Conservation (phyloP, 257 asterid genomes). For the Verbena officinalis region DNA sequence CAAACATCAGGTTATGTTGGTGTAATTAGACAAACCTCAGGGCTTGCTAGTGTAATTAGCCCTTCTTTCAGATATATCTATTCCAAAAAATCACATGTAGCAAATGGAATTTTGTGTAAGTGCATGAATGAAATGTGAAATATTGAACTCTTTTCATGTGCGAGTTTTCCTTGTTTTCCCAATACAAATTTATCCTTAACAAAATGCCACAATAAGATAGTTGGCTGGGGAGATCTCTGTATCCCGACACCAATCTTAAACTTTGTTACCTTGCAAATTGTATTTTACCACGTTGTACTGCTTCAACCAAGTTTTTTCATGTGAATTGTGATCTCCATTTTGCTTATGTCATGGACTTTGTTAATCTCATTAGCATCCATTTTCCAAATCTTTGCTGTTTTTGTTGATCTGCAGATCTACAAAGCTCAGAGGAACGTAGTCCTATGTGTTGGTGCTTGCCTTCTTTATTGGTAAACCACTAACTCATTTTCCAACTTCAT, state of each 20-base stretch:
- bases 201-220: not conserved
- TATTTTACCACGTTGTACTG: not conserved
- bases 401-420: slow-evolving; percentile 56
- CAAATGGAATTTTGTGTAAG: not conserved
- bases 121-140: not conserved
- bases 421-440: slow-evolving; percentile 91
- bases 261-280: slow-evolving; percentile 4
- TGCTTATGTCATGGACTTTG: not conserved
- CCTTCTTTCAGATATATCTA: not conserved
- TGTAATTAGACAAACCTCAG: no score
- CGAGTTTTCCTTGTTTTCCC: not conserved
- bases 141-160: not conserved
- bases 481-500: not conserved
- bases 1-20: no score
- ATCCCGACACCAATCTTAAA: not conserved
- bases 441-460: slow-evolving; percentile 70
- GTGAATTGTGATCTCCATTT: not conserved
- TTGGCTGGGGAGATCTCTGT: not conserved
- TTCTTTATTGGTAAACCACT: slow-evolving; percentile 75
- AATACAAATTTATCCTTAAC: not conserved
- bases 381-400: slow-evolving; percentile 21
- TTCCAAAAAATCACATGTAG: not conserved
- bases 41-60: no score
- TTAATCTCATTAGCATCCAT: no score
- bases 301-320: not conserved